Percentiles rank a stretch among this genome's conserved stretches.
Conservation (phyloP, 1,284 basidiomycete species). For the Cryptococcus sp. region DNA sequence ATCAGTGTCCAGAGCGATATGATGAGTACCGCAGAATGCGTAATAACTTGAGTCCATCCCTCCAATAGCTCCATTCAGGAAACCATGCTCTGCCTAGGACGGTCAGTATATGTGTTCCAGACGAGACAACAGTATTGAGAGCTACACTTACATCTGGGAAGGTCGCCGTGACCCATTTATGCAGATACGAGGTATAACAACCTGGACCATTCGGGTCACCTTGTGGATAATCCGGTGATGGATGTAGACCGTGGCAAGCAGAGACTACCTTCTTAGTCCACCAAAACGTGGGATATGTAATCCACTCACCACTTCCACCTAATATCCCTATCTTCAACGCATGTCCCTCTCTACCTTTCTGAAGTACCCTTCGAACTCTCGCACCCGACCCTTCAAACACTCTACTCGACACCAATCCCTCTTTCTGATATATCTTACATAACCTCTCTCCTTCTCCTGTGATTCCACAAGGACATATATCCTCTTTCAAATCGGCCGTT, state of each 20-base stretch:
- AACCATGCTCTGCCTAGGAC: constrained; percentile 18
- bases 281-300: no score
- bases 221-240: constrained; percentile 32
- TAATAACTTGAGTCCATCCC: constrained; percentile 48
- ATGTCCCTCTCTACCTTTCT: constrained; percentile 32
- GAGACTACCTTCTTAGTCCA: constrained; percentile 24
- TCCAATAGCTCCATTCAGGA: constrained; percentile 44
- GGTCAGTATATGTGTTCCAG: not conserved
- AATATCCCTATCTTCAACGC: constrained; percentile 40
- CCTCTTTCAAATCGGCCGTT: constrained; percentile 9
- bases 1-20: constrained; percentile 41
- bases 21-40: constrained; percentile 47
- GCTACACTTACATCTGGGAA: constrained; percentile 26
- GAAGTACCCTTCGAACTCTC: constrained; percentile 30
- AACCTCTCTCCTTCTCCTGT: constrained; percentile 29
- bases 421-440: constrained; percentile 35
- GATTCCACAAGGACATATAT: constrained; percentile 27
- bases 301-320: constrained; percentile 42
- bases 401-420: constrained; percentile 26
- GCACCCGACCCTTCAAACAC: constrained; percentile 36
- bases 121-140: not conserved
- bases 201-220: constrained; percentile 44
- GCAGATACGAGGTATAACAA: constrained; percentile 39
- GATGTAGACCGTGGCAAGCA: constrained; percentile 44
- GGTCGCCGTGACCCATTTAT: constrained; percentile 33